A percentile compares a stretch with the other conserved stretches of the same genome.
Conservation (phyloP, 2,329 filamentous ascomycete genomes). For the Claviceps capensis region DNA sequence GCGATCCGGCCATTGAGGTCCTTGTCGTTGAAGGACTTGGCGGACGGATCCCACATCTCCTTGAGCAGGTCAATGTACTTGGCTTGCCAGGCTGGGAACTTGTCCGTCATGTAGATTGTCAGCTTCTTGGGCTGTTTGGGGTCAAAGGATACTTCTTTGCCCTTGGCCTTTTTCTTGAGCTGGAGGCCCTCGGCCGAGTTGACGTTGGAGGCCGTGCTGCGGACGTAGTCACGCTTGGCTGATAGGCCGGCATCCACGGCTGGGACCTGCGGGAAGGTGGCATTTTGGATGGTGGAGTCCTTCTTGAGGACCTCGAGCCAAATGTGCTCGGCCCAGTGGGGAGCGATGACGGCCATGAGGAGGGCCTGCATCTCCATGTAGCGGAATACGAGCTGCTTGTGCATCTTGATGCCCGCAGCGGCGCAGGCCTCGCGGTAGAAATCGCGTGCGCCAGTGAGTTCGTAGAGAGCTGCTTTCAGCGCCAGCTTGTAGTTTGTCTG, state of each 20-base stretch:
- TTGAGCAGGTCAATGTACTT: constrained; percentile 74
- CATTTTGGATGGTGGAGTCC: constrained; percentile 62
- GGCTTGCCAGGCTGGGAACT: constrained; percentile 82
- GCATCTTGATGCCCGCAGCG: constrained; percentile 71
- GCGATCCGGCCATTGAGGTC: constrained; percentile 62
- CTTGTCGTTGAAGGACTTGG: constrained; percentile 62
- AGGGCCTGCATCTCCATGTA: constrained; percentile 83
- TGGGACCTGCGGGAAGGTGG: constrained; percentile 42
- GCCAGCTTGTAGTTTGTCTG: constrained; percentile 66
- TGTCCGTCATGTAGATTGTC: constrained; percentile 67
- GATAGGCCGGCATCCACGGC: constrained; percentile 53
- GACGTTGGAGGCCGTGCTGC: constrained; percentile 62
- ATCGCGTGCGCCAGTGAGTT: constrained; percentile 78
- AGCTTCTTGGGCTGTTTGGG: constrained; percentile 86
- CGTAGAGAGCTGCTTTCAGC: constrained; percentile 78
- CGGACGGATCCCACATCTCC: constrained; percentile 50
- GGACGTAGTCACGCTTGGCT: constrained; percentile 72
- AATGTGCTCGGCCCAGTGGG: constrained; percentile 89
- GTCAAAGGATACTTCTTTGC: constrained; percentile 74
- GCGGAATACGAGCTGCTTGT: constrained; percentile 61
- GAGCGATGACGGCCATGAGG: constrained; percentile 69
- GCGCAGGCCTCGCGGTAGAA: constrained; percentile 76
- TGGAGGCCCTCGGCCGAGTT: constrained; percentile 66
- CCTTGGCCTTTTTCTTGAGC: constrained; percentile 84
- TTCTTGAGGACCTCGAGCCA: constrained; percentile 85